A percentile compares a stretch with the other conserved stretches of the same genome.
These are phyloP conservation scores for Hypoxylon lienhwacheense DNA, from an alignment of 495 filamentous ascomycete species.

Conservation along the genomic window DNA sequence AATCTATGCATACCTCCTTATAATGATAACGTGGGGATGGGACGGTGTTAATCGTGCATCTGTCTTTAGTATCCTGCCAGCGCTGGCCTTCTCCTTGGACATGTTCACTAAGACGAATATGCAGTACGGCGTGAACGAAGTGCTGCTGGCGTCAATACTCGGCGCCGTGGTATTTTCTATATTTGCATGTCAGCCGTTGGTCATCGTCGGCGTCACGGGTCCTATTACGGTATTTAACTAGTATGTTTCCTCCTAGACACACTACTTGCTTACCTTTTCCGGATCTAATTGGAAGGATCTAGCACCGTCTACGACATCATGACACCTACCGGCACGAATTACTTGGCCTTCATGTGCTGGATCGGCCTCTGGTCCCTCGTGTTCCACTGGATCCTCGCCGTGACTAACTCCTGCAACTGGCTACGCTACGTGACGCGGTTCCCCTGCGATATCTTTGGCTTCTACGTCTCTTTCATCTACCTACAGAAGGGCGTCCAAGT, in stretches of 20 bases:
- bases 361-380: constrained; percentile 81
- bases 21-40: neutral
- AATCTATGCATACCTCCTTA: constrained; percentile 6
- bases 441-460: constrained; percentile 84
- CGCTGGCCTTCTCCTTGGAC: constrained; percentile 80
- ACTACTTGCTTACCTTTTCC: neutral
- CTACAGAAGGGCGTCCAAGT: constrained; percentile 84
- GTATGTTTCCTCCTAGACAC: constrained; percentile 35
- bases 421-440: constrained; percentile 81
- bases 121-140: constrained; percentile 84
- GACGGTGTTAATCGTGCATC: constrained; percentile 17
- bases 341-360: constrained; percentile 84
- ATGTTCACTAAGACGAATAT: constrained; percentile 81
- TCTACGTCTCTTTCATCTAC: constrained; percentile 87
- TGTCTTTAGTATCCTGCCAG: constrained; percentile 70
- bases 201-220: constrained; percentile 89
- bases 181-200: constrained; percentile 75
- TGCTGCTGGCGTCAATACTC: constrained; percentile 74
- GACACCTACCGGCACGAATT: constrained; percentile 64
- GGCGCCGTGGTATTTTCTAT: constrained; percentile 76
- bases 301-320: constrained; percentile 84
- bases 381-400: constrained; percentile 77
- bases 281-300: constrained; percentile 14
- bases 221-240: constrained; percentile 89
- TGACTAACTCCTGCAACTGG: constrained; percentile 79